These are phyloP conservation scores for Ascoidea tarda DNA, from an alignment of 805 yeast genomes.

Conservation along the genomic window DNA sequence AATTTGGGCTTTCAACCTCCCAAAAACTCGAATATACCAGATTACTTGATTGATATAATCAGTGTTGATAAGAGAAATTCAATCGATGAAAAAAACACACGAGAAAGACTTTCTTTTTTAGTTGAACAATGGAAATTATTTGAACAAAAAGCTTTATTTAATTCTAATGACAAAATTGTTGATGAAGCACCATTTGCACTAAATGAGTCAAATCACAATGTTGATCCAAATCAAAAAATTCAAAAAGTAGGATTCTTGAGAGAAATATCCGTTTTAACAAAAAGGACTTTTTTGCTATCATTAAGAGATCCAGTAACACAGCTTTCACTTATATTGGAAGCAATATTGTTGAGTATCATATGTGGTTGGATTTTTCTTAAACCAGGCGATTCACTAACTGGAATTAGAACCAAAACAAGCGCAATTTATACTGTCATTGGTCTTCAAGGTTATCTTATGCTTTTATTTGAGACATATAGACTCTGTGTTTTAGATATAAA, in stretches of 20 bases:
- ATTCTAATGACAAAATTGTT: slow-evolving; percentile 9
- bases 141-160: slow-evolving; percentile 4
- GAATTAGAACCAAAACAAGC: slow-evolving; percentile 46
- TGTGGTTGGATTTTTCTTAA: slow-evolving; percentile 67
- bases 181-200: too few species aligned
- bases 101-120: slow-evolving; percentile 21
- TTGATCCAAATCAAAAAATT: too few species aligned
- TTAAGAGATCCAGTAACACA: slow-evolving; percentile 37
- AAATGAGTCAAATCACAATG: too few species aligned
- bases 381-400: slow-evolving; percentile 45
- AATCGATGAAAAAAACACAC: slow-evolving; percentile 21
- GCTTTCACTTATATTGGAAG: slow-evolving; percentile 26
- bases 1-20: slow-evolving; percentile 30
- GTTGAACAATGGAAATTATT: slow-evolving; percentile 23
- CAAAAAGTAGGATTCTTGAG: slow-evolving; percentile 15
- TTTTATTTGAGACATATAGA: slow-evolving; percentile 45
- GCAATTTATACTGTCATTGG: slow-evolving; percentile 39
- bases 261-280: slow-evolving; percentile 28
- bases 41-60: slow-evolving; percentile 39
- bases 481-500: slow-evolving; percentile 39
- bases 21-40: slow-evolving; percentile 43
- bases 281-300: slow-evolving; percentile 31
- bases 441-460: slow-evolving; percentile 40
- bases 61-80: slow-evolving; percentile 36
- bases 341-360: slow-evolving; percentile 38